A percentile compares a stretch with the other conserved stretches of the same genome.
These are phyloP conservation scores for Elongisporangium prolatum DNA, from an alignment of 352 stramenopile species.

Conservation along the genomic window DNA sequence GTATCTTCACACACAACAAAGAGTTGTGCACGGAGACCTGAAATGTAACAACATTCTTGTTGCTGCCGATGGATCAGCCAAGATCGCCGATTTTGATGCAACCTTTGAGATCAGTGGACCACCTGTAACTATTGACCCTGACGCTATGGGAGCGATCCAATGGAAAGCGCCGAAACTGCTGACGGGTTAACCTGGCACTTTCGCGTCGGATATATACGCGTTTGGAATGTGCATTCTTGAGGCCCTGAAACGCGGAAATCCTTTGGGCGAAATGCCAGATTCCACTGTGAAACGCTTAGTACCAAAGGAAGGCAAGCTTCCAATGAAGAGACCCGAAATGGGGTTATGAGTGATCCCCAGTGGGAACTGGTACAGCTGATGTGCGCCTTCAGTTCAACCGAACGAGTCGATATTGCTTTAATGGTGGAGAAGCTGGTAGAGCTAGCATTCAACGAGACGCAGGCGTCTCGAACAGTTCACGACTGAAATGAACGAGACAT, in stretches of 20 bases:
- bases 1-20: conserved; percentile 41
- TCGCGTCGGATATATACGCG: conserved; percentile 21
- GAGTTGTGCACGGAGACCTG: conserved; percentile 8
- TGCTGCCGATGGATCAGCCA: neutral
- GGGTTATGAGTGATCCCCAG: conserved; percentile 14
- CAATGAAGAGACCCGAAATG: conserved; percentile 10
- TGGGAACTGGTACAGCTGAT: conserved; percentile 27
- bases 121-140: neutral
- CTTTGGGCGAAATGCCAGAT: conserved; percentile 18
- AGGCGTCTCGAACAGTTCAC: too few species aligned
- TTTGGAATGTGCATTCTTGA: conserved; percentile 34
- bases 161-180: conserved; percentile 31
- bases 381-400: conserved; percentile 16
- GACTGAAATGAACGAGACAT: too few species aligned
- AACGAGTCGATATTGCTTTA: conserved; percentile 14
- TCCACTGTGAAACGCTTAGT: conserved; percentile 23
- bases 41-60: conserved; percentile 9
- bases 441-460: too few species aligned
- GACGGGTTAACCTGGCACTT: conserved; percentile 3
- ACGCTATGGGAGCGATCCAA: conserved; percentile 9
- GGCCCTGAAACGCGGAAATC: conserved; percentile 18
- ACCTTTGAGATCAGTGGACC: conserved; percentile 5
- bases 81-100: neutral
- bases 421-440: conserved; percentile 22
- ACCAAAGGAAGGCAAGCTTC: conserved; percentile 11